These are phyloP conservation scores for Corchorus capsularis DNA, from an alignment of 345 rosid genomes.

Conservation along the genomic window DNA sequence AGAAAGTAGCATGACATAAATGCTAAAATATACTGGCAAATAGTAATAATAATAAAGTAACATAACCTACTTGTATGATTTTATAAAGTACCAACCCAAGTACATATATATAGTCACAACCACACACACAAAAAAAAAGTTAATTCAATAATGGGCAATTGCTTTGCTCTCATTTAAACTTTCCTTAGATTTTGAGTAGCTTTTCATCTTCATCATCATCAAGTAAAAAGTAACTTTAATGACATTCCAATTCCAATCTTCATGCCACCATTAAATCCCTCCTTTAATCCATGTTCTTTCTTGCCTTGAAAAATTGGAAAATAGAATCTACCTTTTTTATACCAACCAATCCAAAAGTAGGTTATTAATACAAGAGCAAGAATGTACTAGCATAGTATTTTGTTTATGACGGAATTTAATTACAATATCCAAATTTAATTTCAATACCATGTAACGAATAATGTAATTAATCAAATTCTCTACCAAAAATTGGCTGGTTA, in stretches of 20 bases:
- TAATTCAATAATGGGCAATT: background rate
- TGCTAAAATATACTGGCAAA: background rate
- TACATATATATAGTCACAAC: constrained; percentile 1
- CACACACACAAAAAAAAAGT: background rate
- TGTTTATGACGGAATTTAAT: background rate
- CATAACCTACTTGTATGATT: background rate
- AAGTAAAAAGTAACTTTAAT: background rate
- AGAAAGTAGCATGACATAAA: background rate
- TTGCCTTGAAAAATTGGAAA: background rate
- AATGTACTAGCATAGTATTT: background rate
- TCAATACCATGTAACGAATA: background rate
- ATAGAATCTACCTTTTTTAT: background rate
- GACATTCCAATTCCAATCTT: constrained; percentile 3
- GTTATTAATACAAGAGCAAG: background rate
- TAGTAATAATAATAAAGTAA: background rate
- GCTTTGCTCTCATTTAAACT: background rate
- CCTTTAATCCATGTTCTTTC: background rate
- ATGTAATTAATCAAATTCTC: background rate
- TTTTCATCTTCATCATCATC: background rate
- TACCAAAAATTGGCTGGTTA: too few relatives aligned
- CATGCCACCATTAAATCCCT: constrained; percentile 1
- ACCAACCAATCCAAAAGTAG: background rate
- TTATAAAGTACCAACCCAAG: constrained; percentile 2
- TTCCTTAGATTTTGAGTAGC: background rate
- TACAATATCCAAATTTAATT: background rate